These are phyloP conservation scores for Pythium apleroticum DNA, from an alignment of 352 stramenopile genomes.

Conservation along the genomic window DNA sequence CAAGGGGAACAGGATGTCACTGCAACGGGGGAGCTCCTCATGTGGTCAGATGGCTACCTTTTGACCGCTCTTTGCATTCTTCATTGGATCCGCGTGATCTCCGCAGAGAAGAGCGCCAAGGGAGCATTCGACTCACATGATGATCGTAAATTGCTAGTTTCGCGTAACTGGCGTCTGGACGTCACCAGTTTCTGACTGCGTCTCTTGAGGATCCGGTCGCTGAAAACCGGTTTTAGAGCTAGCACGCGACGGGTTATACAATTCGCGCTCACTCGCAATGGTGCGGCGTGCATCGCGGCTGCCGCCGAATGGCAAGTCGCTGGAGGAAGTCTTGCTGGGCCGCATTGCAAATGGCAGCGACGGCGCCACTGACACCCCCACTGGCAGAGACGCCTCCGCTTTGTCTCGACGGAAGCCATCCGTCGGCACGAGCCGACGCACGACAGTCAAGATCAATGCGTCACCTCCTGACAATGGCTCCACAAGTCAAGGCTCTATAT, in stretches of 20 bases:
- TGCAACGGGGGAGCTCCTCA: slow-evolving; percentile 10
- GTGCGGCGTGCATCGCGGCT: slow-evolving; percentile 59
- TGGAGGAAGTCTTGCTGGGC: slow-evolving; percentile 70
- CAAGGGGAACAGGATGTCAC: slow-evolving; percentile 3
- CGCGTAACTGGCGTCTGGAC: background rate
- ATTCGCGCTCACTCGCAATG: slow-evolving; percentile 31
- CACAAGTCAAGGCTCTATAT: background rate
- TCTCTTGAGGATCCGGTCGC: background rate
- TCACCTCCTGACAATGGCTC: background rate
- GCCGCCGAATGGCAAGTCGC: slow-evolving; percentile 48
- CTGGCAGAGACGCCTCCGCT: background rate
- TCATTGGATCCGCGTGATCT: too few species aligned
- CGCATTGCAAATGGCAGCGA: slow-evolving; percentile 34
- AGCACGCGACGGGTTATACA: background rate
- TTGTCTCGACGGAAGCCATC: slow-evolving; percentile 3
- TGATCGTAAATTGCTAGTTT: too few species aligned
- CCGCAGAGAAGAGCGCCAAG: too few species aligned
- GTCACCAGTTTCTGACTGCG: background rate
- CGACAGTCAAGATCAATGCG: background rate
- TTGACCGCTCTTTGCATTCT: too few species aligned
- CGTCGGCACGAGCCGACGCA: slow-evolving; percentile 1
- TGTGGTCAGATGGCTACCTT: slow-evolving; percentile 8
- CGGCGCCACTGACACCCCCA: background rate
- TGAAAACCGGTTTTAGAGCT: slow-evolving; percentile 1
- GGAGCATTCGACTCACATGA: too few species aligned